Evolutionary conservation across 257 asterid genomes (phyloP), one percentile per base, ranked within the genome.

Genomic region (Nicotiana otophora): DNA sequence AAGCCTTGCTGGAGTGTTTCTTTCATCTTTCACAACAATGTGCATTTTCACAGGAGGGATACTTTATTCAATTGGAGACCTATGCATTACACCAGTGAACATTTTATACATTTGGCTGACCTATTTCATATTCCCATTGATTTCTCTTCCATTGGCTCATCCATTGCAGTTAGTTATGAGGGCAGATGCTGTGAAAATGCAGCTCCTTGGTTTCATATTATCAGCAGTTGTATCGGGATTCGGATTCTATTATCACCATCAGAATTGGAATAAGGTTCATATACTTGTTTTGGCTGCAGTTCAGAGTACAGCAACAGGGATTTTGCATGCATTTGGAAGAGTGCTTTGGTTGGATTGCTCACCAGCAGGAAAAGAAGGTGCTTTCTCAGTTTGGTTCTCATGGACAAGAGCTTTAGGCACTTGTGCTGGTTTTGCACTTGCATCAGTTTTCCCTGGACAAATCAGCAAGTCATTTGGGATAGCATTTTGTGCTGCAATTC

Each of bases 331-430:
- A 20, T 94, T 86, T 70, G 97, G 97, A 36, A 88, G 97, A 83
- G 97, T 92, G 66, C 88, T 94, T 48, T 83, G 91, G 90, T 51
- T 93, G 84, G 97, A 94, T 31, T 94, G 98, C 81, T 89, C 97
- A 10, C 98, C 98, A 0, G 90, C 89, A 23, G 97, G 98, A 10
- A 93, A 93, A 87, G 98, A 94, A 89, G 98, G 98, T 0, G 93
- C 90, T 0, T 94, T 94, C 30, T 94, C 97, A 0, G 94, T 89
- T 11, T 94, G 97, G 97, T 91, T 93, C 80, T 93, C 97, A 42
- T 90, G 97, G 97, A 33, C 31, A 23, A 78, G 83, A 63, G 72
- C 76, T 3, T 16, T 80, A 26, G 83, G 83, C 1, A 48, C 83
- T 23, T 80, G 83, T 7, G 76, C 83, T 20, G 83, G 83, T n/a